These are phyloP conservation scores for Sutorius australiensis DNA, from an alignment of 768 basidiomycete genomes.

Conservation along the genomic window DNA sequence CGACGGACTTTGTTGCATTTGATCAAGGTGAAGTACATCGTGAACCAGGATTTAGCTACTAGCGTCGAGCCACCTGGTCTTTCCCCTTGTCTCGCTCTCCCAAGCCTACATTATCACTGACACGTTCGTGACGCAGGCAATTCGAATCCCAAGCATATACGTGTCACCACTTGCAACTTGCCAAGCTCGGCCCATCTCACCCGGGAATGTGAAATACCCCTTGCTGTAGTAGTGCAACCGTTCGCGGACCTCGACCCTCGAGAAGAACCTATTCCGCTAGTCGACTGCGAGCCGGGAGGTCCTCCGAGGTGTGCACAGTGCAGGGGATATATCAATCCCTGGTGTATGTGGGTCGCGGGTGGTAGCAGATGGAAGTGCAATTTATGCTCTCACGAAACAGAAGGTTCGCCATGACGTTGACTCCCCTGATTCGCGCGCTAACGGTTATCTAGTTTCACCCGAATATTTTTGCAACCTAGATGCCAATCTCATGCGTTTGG, in stretches of 20 bases:
- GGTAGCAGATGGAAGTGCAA: conserved; percentile 92
- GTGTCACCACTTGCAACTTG: conserved; percentile 86
- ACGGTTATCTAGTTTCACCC: conserved; percentile 50
- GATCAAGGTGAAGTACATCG: conserved; percentile 65
- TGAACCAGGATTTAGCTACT: neutral
- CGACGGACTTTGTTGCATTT: conserved; percentile 81
- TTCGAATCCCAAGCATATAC: conserved; percentile 86
- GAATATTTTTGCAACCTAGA: conserved; percentile 87
- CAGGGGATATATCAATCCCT: conserved; percentile 89
- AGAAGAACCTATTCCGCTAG: conserved; percentile 77
- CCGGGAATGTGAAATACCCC: conserved; percentile 76
- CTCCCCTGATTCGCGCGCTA: conserved; percentile 4
- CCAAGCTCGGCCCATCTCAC: conserved; percentile 79
- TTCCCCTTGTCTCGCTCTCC: neutral
- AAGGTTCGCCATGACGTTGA: conserved; percentile 51
- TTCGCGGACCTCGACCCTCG: conserved; percentile 77
- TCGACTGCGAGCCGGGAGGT: conserved; percentile 66
- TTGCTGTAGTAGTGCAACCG: conserved; percentile 84
- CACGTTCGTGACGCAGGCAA: conserved; percentile 51
- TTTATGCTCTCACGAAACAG: conserved; percentile 78
- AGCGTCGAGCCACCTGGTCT: neutral
- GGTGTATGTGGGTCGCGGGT: conserved; percentile 81
- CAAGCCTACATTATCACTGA: conserved; percentile 10
- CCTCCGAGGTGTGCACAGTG: conserved; percentile 85
- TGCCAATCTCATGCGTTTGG: conserved; percentile 69